phyloP scores from a whole-genome alignment of 2,329 filamentous ascomycete species.

The Colletotrichum ledebouriae region DNA sequence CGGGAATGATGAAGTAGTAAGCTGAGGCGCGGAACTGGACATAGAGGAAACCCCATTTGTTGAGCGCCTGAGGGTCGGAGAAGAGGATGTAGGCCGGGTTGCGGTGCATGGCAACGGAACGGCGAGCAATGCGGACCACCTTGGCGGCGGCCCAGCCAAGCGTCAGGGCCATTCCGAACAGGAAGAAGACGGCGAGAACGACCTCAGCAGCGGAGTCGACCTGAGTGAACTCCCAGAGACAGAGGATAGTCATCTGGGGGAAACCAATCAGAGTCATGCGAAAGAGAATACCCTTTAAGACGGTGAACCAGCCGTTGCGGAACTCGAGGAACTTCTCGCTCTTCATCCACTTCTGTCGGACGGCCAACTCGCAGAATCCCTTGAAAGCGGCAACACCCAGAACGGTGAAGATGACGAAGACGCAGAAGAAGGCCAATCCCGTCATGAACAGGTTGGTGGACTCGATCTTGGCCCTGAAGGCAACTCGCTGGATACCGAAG shows the following conservation, averaged over 20 bases:
- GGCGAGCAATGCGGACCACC: conserved; percentile 88
- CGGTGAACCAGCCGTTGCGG: conserved; percentile 92
- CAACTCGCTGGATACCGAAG: conserved; percentile 88
- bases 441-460: conserved; percentile 94
- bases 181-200: conserved; percentile 89
- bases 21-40: conserved; percentile 96
- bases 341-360: conserved; percentile 83
- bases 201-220: conserved; percentile 88
- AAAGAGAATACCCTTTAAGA: conserved; percentile 94
- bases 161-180: conserved; percentile 82
- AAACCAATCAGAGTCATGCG: conserved; percentile 91
- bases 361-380: conserved; percentile 80
- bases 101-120: conserved; percentile 91
- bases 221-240: conserved; percentile 92
- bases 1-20: conserved; percentile 92
- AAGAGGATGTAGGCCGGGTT: conserved; percentile 98
- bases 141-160: conserved; percentile 90
- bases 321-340: conserved; percentile 91
- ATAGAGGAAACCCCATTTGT: conserved; percentile 99
- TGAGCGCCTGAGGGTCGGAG: conserved; percentile 91
- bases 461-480: conserved; percentile 88
- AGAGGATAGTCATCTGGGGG: conserved; percentile 90
- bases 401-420: conserved; percentile 83
- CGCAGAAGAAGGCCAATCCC: conserved; percentile 87
- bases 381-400: conserved; percentile 84